Base-by-base conservation (phyloP, 352 stramenopile species). In the Phytophthora cryptogea region DNA sequence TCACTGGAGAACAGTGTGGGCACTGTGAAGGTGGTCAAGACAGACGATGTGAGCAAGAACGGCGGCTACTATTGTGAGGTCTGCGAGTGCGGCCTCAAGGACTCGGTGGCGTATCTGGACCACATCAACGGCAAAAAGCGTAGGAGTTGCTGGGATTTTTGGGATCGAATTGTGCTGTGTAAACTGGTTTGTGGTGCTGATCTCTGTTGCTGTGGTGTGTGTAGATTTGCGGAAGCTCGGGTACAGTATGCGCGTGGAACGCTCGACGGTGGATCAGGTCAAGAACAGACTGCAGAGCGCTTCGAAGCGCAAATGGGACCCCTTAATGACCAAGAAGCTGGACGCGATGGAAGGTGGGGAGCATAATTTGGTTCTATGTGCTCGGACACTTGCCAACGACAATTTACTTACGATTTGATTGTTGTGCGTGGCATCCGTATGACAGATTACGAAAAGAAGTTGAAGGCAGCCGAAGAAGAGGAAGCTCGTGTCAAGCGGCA, bases 51-150 rank as follows among this genome's bases (percentile, higher is more conserved):
- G 14, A 86, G 71, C 55, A 88, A 90, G 55, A 78, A 47, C 52
- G 89, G 88, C 20, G 93, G 90, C 2, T 98, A 95, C 70, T 97
- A 83, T 59, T 98, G 93, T 54, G 93, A 98, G 57, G 89, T 97
- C 20, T 98, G 93, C 54, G 93, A 97, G 54, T 89, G 78, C 60
- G 78, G 84, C 3, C 73, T 98, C 33, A 98, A 98, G 72, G 93
- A 98, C 64, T 97, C 88, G 44, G 84, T 97, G 42, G 90, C 89
- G 54, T 98, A 97, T 55, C 70, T 98, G 43, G 93, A 98, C 72
- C 93, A 98, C 61, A 97, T 98, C 72, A 98, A 98, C 68, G 93
- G 93, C 61, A 97, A 97, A 83, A 94, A 94, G 63, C 92, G 89
- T 97, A 56, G 53, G 84, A 16, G 17, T 8, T 37, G 9, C 8